These are phyloP conservation scores for Diatrype stigma DNA, from an alignment of 2,329 filamentous ascomycete genomes.

Conservation along the genomic window DNA sequence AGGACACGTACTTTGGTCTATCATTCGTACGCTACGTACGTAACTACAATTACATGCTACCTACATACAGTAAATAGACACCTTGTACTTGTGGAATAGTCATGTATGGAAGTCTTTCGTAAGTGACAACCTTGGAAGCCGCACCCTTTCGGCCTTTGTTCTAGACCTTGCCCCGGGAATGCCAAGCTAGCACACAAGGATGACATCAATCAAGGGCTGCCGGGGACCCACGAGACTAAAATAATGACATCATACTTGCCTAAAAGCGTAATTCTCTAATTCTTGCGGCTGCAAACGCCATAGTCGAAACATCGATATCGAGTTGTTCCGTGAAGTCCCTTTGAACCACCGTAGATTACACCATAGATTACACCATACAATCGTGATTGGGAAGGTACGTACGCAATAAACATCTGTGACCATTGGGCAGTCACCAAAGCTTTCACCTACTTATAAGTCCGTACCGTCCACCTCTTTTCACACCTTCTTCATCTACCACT, in stretches of 20 bases:
- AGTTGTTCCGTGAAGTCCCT: not conserved
- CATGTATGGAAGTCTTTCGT: too few species aligned
- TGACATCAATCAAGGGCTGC: slow-evolving; percentile 14
- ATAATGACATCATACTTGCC: slow-evolving; percentile 17
- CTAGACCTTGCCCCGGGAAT: not conserved
- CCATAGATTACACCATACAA: too few species aligned
- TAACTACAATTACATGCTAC: too few species aligned
- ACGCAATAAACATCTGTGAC: too few species aligned
- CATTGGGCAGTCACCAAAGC: not conserved
- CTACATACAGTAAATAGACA: too few species aligned
- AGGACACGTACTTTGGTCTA: too few species aligned
- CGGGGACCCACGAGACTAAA: slow-evolving; percentile 2
- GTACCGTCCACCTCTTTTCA: not conserved
- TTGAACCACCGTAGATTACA: not conserved
- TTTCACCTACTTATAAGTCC: not conserved
- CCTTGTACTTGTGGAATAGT: too few species aligned
- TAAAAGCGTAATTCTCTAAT: slow-evolving; percentile 15
- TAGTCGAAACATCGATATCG: slow-evolving; percentile 8
- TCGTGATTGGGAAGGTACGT: too few species aligned
- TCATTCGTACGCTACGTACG: too few species aligned
- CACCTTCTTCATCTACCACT: not conserved
- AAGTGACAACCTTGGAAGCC: too few species aligned
- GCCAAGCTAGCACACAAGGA: slow-evolving; percentile 1
- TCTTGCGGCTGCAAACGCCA: slow-evolving; percentile 7
- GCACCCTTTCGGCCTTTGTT: too few species aligned